Percentiles rank a stretch among this genome's conserved stretches.
phyloP scores from a whole-genome alignment of 2,329 filamentous ascomycete species.

The Fusarium sp. region DNA sequence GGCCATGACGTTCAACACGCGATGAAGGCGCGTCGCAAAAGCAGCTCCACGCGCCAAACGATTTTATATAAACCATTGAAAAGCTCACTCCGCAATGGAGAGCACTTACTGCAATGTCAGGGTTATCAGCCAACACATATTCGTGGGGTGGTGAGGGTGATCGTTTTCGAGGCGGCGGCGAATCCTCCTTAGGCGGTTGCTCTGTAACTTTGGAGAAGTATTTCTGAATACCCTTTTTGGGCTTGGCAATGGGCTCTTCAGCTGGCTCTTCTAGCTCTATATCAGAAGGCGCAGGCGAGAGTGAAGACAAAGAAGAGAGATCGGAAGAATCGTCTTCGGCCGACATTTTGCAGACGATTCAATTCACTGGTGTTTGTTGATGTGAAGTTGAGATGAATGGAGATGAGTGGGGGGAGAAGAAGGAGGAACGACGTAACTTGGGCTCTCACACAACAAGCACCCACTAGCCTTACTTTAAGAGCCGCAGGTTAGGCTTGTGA shows the following conservation, averaged over 20 bases:
- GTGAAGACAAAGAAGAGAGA: conserved; percentile 67
- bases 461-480: conserved; percentile 47
- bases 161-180: conserved; percentile 79
- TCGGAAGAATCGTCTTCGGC: conserved; percentile 72
- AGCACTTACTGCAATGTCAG: conserved; percentile 86
- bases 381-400: conserved; percentile 42
- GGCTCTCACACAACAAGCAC: conserved; percentile 46
- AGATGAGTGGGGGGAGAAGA: conserved; percentile 49
- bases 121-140: conserved; percentile 88
- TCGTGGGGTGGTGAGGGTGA: conserved; percentile 91
- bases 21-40: conserved; percentile 62
- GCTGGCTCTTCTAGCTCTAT: conserved; percentile 62
- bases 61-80: conserved; percentile 41
- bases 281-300: conserved; percentile 58
- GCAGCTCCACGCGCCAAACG: conserved; percentile 52
- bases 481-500: conserved; percentile 49
- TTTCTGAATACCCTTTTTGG: conserved; percentile 70
- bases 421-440: conserved; percentile 48
- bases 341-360: conserved; percentile 59
- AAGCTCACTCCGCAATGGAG: background rate
- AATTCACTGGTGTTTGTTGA: conserved; percentile 43
- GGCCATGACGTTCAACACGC: conserved; percentile 55
- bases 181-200: conserved; percentile 65
- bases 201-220: conserved; percentile 72
- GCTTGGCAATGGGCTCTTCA: conserved; percentile 56